Evolutionary conservation across 768 basidiomycete genomes (phyloP), one percentile per base, ranked within the genome.

Genomic region (Grammothele lineata): DNA sequence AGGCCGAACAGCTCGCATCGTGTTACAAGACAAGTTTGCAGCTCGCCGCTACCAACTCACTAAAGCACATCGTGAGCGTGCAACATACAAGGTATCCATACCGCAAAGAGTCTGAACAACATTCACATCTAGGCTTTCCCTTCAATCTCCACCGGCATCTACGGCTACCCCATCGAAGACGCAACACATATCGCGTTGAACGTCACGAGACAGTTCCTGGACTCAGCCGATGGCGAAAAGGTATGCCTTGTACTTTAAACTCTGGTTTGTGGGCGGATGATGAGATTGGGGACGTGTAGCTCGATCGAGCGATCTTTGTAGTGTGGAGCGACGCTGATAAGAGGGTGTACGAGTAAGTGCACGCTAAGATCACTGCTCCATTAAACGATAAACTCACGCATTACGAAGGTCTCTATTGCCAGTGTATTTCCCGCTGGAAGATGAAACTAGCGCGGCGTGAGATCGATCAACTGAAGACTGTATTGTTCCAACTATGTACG

Each of bases 81-180:
- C 35, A 6, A 15, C 9, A 19, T 36, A 36, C 35, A 30, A 30
- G 27, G 27, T 30, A 30, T 23, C 10, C 22, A 5, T 21, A 12
- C 8, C 27, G 27, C 3, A 4, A 17, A 9, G 12, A 18, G 4
- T 24, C 19, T 6, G 18, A 15, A 12, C 26, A 21, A 47, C 12
- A 34, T 14, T n/a, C 21, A n/a, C n/a, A n/a, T n/a, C 5, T 34
- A 91, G 90, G 87, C 87, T 3, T 90, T 92, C 55, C 84, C 85
- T 5, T 83, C 80, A 5, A 79, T 92, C 41, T 91, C 89, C 3
- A 90, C 88, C 0, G 90, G 78, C 0, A 69, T 88, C 14, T 92
- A 88, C 51, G 76, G 83, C 3, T 92, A 91, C 64, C 90, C 89
- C 1, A 80, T 88, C 37, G 64, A 66, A 36, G 80, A 79, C 53